These are phyloP conservation scores for Tagetes erecta DNA, from an alignment of 129 eudicot species.

Conservation along the genomic window DNA sequence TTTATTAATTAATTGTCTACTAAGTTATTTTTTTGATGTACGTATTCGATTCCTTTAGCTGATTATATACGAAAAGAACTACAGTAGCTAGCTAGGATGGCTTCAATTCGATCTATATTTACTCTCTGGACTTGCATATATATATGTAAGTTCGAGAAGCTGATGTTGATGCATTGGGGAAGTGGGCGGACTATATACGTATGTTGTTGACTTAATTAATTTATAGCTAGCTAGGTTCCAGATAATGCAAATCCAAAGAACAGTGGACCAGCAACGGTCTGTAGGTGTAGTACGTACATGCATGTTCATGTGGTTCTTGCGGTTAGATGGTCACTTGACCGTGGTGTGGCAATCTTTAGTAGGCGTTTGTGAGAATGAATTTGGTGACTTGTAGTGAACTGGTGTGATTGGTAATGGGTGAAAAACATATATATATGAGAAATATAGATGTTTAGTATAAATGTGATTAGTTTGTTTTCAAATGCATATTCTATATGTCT, in stretches of 20 bases:
- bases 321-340: neutral
- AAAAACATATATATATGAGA: too few relatives aligned
- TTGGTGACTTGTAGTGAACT: too few relatives aligned
- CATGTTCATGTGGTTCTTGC: neutral
- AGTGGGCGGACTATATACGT: constrained; percentile 7
- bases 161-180: constrained; percentile 25
- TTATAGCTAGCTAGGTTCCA: neutral
- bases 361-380: too few relatives aligned
- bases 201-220: constrained; percentile 10
- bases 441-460: too few relatives aligned
- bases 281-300: neutral
- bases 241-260: neutral
- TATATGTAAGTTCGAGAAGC: neutral
- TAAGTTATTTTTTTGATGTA: neutral
- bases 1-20: neutral
- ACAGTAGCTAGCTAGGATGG: neutral
- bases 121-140: neutral
- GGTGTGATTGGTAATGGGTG: too few relatives aligned
- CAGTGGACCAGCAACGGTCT: neutral
- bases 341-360: neutral
- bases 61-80: neutral
- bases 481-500: too few relatives aligned
- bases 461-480: too few relatives aligned
- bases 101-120: neutral
- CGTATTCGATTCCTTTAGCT: neutral